A percentile compares a stretch with the other conserved stretches of the same genome.
phyloP scores from a whole-genome alignment of 805 yeast genomes.

The Metschnikowia aberdeeniae region DNA sequence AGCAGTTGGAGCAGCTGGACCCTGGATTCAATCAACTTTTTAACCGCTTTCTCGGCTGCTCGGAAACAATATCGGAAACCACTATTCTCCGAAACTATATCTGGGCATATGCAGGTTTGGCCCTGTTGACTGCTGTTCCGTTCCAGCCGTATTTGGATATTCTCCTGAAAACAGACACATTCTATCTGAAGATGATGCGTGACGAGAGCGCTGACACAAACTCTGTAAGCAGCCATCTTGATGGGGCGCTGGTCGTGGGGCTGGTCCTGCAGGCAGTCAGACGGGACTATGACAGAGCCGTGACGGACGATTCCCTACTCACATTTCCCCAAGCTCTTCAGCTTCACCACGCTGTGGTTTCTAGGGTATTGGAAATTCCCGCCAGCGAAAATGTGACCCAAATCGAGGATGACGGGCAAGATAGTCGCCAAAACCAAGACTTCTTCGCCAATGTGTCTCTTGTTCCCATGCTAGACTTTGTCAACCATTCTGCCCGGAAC shows the following conservation, averaged over 20 bases:
- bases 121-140: background rate
- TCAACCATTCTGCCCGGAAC: slow-evolving; percentile 47
- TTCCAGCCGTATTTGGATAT: slow-evolving; percentile 12
- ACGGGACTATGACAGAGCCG: slow-evolving; percentile 1
- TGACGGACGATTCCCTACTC: slow-evolving; percentile 8
- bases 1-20: background rate
- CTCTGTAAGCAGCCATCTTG: too few relatives aligned
- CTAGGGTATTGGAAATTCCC: slow-evolving; percentile 67
- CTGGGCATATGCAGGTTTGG: slow-evolving; percentile 11
- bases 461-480: slow-evolving; percentile 67
- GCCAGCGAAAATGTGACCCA: slow-evolving; percentile 16
- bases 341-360: slow-evolving; percentile 46
- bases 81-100: slow-evolving; percentile 14
- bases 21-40: background rate
- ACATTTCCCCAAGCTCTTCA: slow-evolving; percentile 24
- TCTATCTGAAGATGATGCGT: slow-evolving; percentile 6
- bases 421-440: slow-evolving; percentile 17
- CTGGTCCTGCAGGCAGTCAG: background rate
- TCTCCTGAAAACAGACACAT: slow-evolving; percentile 8
- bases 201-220: background rate
- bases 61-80: slow-evolving; percentile 11
- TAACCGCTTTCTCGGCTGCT: background rate
- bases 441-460: slow-evolving; percentile 50
- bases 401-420: slow-evolving; percentile 1
- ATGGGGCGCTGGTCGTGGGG: background rate